Conservation (phyloP, 1,284 basidiomycete species). For the Rhizopogon hawkerae region DNA sequence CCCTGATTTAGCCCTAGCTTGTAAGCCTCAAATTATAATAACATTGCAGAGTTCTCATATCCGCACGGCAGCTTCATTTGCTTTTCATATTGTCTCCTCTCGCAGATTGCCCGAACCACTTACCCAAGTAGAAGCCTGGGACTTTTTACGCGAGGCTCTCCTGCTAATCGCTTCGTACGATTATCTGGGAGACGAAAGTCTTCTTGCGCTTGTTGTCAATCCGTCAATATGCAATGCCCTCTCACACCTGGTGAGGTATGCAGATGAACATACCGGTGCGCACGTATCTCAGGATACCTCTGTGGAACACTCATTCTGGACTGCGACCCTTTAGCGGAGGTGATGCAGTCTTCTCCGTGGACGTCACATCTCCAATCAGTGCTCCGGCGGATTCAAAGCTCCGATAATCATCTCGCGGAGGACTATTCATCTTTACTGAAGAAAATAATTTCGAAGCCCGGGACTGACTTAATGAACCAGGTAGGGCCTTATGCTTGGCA, state of each 20-base stretch:
- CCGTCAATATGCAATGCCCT: slow-evolving; percentile 45
- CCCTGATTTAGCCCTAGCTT: slow-evolving; percentile 16
- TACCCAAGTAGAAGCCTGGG: slow-evolving; percentile 43
- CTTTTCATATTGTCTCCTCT: slow-evolving; percentile 35
- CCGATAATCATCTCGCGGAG: slow-evolving; percentile 1
- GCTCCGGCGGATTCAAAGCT: slow-evolving; percentile 16
- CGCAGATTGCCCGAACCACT: slow-evolving; percentile 27
- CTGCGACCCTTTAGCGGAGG: slow-evolving; percentile 7
- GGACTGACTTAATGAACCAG: slow-evolving; percentile 9
- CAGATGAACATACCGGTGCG: slow-evolving; percentile 29
- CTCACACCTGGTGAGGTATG: slow-evolving; percentile 27
- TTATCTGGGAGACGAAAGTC: slow-evolving; percentile 36
- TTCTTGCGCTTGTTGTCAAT: slow-evolving; percentile 40
- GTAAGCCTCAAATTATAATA: slow-evolving; percentile 15
- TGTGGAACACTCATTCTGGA: background rate
- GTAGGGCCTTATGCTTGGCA: slow-evolving; percentile 5
- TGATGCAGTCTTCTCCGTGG: slow-evolving; percentile 40
- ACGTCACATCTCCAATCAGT: slow-evolving; percentile 33
- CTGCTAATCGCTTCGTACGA: slow-evolving; percentile 38
- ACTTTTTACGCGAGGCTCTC: slow-evolving; percentile 43
- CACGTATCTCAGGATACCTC: background rate
- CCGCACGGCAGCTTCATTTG: slow-evolving; percentile 37
- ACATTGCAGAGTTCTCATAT: background rate
- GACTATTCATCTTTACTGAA: slow-evolving; percentile 11
- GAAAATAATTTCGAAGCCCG: slow-evolving; percentile 11